Conservation (phyloP, 164 flowering plant species). For the Sextonia rubra region DNA sequence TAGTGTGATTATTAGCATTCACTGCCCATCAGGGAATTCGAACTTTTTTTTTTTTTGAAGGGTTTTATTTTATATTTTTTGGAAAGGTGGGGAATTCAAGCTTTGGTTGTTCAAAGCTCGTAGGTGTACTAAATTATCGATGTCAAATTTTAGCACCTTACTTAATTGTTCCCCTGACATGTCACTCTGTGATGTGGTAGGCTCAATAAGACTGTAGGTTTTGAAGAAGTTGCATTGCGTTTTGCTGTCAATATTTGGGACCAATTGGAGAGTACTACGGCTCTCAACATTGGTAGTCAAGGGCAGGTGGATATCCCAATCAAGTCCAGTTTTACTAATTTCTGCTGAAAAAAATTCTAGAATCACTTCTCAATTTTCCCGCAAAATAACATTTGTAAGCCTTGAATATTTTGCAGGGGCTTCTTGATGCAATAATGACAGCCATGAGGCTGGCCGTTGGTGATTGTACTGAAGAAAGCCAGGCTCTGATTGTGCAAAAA, state of each 20-base stretch:
- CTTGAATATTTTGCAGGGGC: conserved; percentile 33
- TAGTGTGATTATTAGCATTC: too few relatives aligned
- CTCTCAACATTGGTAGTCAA: conserved; percentile 18
- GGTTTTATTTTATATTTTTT: too few relatives aligned
- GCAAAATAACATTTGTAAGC: neutral
- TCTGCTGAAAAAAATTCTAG: neutral
- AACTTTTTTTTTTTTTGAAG: too few relatives aligned
- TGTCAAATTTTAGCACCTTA: too few relatives aligned
- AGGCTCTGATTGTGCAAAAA: conserved; percentile 53
- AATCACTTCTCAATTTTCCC: neutral
- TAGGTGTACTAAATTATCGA: too few relatives aligned
- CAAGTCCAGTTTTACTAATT: neutral
- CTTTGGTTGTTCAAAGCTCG: too few relatives aligned
- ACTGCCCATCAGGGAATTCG: too few relatives aligned
- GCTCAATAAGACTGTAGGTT: conserved; percentile 38
- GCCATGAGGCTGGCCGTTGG: conserved; percentile 63
- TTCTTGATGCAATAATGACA: conserved; percentile 58
- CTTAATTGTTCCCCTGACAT: neutral
- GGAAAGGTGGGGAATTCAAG: too few relatives aligned
- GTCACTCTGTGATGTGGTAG: conserved; percentile 25
- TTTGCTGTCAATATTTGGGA: conserved; percentile 56
- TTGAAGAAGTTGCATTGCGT: conserved; percentile 41
- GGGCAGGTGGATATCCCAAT: conserved; percentile 34
- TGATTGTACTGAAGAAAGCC: conserved; percentile 51
- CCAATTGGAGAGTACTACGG: conserved; percentile 33